These are phyloP conservation scores for Phytophthora brassicae DNA, from an alignment of 352 stramenopile genomes.

Conservation along the genomic window DNA sequence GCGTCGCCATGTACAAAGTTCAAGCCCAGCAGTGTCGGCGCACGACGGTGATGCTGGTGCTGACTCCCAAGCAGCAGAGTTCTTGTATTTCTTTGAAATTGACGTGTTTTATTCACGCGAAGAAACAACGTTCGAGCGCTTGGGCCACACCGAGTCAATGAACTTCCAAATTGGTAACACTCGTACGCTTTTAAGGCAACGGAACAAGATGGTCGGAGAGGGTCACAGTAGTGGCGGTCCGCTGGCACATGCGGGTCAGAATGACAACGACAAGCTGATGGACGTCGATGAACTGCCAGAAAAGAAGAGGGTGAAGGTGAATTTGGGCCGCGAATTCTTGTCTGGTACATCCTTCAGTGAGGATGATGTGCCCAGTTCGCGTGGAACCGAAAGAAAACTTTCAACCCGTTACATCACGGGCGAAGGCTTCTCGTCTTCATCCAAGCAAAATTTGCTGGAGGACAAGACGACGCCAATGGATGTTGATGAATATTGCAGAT, in stretches of 20 bases:
- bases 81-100: slow-evolving; percentile 88
- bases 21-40: slow-evolving; percentile 19
- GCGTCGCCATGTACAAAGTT: slow-evolving; percentile 61
- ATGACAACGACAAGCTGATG: slow-evolving; percentile 51
- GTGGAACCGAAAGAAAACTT: slow-evolving; percentile 10
- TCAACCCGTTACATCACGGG: slow-evolving; percentile 36
- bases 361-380: slow-evolving; percentile 16
- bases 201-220: slow-evolving; percentile 73
- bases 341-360: slow-evolving; percentile 48
- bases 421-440: slow-evolving; percentile 37
- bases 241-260: slow-evolving; percentile 24
- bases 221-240: slow-evolving; percentile 34
- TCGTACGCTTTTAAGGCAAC: slow-evolving; percentile 76
- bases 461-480: slow-evolving; percentile 35
- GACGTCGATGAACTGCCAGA: slow-evolving; percentile 59
- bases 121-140: slow-evolving; percentile 56
- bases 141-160: slow-evolving; percentile 72
- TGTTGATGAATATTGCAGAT: slow-evolving; percentile 45
- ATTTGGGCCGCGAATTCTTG: slow-evolving; percentile 32
- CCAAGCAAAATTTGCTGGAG: slow-evolving; percentile 30
- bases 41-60: slow-evolving; percentile 33
- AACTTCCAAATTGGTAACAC: slow-evolving; percentile 89
- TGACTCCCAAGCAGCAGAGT: slow-evolving; percentile 52
- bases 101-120: slow-evolving; percentile 77
- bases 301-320: slow-evolving; percentile 81